Evolutionary conservation across 1,284 basidiomycete genomes (phyloP).

Genomic region (Cutaneotrichosporon spelunceum): DNA sequence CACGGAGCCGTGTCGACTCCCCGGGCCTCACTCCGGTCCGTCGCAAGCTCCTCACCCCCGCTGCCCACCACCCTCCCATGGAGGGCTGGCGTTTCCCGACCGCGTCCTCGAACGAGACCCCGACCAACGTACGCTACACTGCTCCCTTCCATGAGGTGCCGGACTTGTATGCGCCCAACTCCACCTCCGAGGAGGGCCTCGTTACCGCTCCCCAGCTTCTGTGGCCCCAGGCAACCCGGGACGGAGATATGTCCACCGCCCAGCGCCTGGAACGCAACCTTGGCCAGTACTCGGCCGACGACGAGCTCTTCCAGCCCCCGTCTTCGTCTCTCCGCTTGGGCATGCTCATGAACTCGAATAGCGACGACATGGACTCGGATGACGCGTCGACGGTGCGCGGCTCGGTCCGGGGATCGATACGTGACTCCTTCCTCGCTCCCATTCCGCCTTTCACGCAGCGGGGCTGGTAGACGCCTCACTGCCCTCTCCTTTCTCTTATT

Average conservation of each 20-base stretch:
- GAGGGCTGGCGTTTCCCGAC: constrained; percentile 44
- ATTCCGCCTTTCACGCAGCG: constrained; percentile 17
- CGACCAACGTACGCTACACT: constrained; percentile 9
- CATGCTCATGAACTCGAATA: constrained; percentile 34
- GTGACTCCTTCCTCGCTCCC: constrained; percentile 14
- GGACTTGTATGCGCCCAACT: neutral
- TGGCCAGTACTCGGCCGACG: constrained; percentile 4
- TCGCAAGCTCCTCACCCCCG: constrained; percentile 31
- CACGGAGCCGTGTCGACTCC: constrained; percentile 25
- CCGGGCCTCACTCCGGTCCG: constrained; percentile 28
- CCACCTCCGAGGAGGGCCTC: neutral
- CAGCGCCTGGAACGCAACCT: neutral
- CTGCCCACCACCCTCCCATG: constrained; percentile 39
- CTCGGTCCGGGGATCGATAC: constrained; percentile 14
- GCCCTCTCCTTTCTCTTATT: neutral
- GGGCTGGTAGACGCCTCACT: constrained; percentile 15
- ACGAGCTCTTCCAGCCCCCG: constrained; percentile 27
- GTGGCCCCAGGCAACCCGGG: constrained; percentile 12
- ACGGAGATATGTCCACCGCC: neutral
- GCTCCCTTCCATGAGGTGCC: neutral
- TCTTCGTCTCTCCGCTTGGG: constrained; percentile 42
- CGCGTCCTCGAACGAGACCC: constrained; percentile 17
- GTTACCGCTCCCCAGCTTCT: constrained; percentile 2
- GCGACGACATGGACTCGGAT: constrained; percentile 26
- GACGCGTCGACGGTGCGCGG: constrained; percentile 22